phyloP scores from a whole-genome alignment of 169 alveolate genomes.

The Eimeria falciformis region DNA sequence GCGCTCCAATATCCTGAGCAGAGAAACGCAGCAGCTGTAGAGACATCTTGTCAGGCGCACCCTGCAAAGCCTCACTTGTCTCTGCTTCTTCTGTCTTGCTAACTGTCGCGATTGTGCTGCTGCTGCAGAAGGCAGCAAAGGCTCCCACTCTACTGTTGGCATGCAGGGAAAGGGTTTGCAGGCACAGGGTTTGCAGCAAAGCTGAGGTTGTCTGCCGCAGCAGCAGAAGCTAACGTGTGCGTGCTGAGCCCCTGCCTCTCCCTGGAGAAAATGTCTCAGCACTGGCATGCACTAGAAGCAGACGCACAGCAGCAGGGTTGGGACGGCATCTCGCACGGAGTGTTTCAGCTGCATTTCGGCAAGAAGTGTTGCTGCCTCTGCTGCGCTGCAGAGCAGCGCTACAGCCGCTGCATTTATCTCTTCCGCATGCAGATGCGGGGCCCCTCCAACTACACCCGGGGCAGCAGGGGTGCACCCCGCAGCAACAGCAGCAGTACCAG shows the following conservation, averaged over 20 bases:
- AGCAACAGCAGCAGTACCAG: too few species aligned
- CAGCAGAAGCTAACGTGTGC: too few species aligned
- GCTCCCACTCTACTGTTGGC: too few species aligned
- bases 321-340: slow-evolving; percentile 50
- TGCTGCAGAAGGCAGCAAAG: too few species aligned
- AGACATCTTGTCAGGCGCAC: neutral
- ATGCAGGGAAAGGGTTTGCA: too few species aligned
- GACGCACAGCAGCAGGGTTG: slow-evolving; percentile 32
- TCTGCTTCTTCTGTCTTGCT: neutral
- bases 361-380: slow-evolving; percentile 49
- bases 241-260: too few species aligned
- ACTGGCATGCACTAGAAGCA: too few species aligned
- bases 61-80: neutral
- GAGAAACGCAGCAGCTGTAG: neutral
- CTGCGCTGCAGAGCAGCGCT: slow-evolving; percentile 51
- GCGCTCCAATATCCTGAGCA: slow-evolving; percentile 36
- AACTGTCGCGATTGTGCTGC: too few species aligned
- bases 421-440: neutral
- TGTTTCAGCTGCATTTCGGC: slow-evolving; percentile 43
- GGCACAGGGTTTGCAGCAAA: too few species aligned
- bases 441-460: neutral
- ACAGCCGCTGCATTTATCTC: neutral
- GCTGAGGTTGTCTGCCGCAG: too few species aligned
- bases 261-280: too few species aligned
- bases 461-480: neutral